These are phyloP conservation scores for Davidsoniella virescens DNA, from an alignment of 2,329 filamentous ascomycete genomes.

Conservation along the genomic window DNA sequence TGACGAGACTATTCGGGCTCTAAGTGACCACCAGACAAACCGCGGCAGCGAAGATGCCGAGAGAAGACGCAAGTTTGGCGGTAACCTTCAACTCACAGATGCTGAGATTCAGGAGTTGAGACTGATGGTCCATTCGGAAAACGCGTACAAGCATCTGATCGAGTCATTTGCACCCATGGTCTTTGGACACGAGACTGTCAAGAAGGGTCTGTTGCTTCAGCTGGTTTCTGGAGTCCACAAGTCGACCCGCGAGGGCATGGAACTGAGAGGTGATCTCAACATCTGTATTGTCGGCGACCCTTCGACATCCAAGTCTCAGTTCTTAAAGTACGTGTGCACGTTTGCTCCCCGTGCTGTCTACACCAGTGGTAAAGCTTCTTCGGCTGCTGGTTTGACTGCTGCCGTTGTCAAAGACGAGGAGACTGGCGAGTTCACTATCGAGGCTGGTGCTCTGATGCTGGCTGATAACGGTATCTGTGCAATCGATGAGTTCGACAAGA, in stretches of 20 bases:
- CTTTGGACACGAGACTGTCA: conserved; percentile 92
- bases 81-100: conserved; percentile 30
- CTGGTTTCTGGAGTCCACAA: conserved; percentile 94
- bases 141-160: conserved; percentile 85
- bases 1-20: conserved; percentile 16
- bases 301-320: conserved; percentile 93
- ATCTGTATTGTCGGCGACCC: conserved; percentile 97
- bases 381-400: conserved; percentile 89
- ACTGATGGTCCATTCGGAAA: conserved; percentile 84
- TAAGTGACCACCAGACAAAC: conserved; percentile 65
- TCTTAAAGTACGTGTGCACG: conserved; percentile 93
- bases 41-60: conserved; percentile 15
- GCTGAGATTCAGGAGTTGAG: conserved; percentile 87
- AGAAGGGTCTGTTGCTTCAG: conserved; percentile 88
- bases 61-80: neutral
- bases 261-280: conserved; percentile 92
- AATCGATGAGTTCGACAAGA: conserved; percentile 99
- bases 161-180: conserved; percentile 93
- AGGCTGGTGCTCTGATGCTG: conserved; percentile 93
- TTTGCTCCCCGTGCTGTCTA: conserved; percentile 95
- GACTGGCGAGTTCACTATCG: conserved; percentile 96
- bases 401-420: conserved; percentile 97
- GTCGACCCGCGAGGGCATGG: conserved; percentile 82
- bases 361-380: conserved; percentile 93
- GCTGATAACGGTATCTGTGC: conserved; percentile 94